Conservation (phyloP, 192 early-diverging fungal species). For the Linnemannia schmuckeri region DNA sequence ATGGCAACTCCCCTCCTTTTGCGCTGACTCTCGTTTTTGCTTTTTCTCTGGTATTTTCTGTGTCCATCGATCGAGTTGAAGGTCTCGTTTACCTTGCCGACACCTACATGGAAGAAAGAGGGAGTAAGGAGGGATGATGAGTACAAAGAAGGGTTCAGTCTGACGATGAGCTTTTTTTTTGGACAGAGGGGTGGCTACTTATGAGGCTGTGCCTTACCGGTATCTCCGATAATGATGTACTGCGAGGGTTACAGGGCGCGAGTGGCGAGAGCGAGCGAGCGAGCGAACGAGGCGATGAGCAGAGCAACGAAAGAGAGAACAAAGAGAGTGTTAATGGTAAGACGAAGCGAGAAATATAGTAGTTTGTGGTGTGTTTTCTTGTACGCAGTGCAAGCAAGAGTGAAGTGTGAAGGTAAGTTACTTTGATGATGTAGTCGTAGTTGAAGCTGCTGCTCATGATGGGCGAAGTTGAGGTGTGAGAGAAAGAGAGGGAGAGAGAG, state of each 20-base stretch:
- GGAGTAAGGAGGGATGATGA: neutral
- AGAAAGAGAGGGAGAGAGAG: neutral
- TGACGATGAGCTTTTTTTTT: neutral
- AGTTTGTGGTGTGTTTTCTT: neutral
- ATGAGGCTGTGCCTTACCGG: slow-evolving; percentile 59
- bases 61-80: slow-evolving; percentile 6
- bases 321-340: neutral
- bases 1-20: neutral
- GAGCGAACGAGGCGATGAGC: neutral
- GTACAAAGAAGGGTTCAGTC: neutral
- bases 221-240: slow-evolving; percentile 90
- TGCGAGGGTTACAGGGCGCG: slow-evolving; percentile 54
- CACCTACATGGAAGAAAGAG: slow-evolving; percentile 62
- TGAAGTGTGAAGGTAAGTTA: slow-evolving; percentile 19
- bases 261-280: slow-evolving; percentile 36
- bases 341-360: neutral
- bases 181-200: neutral
- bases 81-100: slow-evolving; percentile 72
- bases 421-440: slow-evolving; percentile 77
- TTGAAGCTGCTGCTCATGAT: slow-evolving; percentile 61
- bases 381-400: neutral
- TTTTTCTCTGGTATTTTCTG: neutral
- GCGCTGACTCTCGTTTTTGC: neutral
- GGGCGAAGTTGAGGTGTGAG: neutral
- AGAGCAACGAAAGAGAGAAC: neutral